Evolutionary conservation across 768 basidiomycete species (phyloP).

Genomic region (Rhizopogon sp.): DNA sequence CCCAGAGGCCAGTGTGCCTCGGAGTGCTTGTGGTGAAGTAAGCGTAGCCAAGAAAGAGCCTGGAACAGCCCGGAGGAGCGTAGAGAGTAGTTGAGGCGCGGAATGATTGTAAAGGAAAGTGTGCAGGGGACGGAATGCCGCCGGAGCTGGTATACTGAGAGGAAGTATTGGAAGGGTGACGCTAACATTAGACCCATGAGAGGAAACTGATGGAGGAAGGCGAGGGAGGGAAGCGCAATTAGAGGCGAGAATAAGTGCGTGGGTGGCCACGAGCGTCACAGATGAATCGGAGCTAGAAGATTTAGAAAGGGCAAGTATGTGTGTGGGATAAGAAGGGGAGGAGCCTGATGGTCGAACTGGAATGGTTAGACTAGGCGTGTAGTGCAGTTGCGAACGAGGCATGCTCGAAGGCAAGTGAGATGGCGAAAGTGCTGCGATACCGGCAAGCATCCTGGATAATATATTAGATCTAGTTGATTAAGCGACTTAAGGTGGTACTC

Average conservation of each 20-base stretch:
- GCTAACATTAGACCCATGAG: constrained; percentile 29
- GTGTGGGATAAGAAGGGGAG: constrained; percentile 36
- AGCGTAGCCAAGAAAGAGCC: constrained; percentile 24
- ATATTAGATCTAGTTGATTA: constrained; percentile 25
- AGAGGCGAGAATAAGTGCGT: constrained; percentile 64
- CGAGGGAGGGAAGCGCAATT: constrained; percentile 63
- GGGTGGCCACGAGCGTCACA: constrained; percentile 56
- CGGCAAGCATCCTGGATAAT: constrained; percentile 32
- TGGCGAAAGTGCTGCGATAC: constrained; percentile 42
- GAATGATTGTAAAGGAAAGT: constrained; percentile 66
- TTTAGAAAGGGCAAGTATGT: constrained; percentile 44
- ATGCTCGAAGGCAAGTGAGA: constrained; percentile 35
- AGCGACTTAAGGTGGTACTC: constrained; percentile 16
- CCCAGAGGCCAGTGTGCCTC: constrained; percentile 43
- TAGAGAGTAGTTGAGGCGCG: constrained; percentile 41
- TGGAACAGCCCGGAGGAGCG: constrained; percentile 37
- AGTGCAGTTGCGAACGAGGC: constrained; percentile 25
- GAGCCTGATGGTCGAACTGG: constrained; percentile 23
- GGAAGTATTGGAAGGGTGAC: constrained; percentile 57
- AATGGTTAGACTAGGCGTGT: constrained; percentile 26
- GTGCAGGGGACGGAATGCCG: constrained; percentile 54
- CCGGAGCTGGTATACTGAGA: constrained; percentile 57
- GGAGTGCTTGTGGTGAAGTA: constrained; percentile 24
- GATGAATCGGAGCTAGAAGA: constrained; percentile 25
- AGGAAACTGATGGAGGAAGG: constrained; percentile 36